Evolutionary conservation across 352 stramenopile genomes (phyloP).

Genomic region (Globisporangium orthogonon): DNA sequence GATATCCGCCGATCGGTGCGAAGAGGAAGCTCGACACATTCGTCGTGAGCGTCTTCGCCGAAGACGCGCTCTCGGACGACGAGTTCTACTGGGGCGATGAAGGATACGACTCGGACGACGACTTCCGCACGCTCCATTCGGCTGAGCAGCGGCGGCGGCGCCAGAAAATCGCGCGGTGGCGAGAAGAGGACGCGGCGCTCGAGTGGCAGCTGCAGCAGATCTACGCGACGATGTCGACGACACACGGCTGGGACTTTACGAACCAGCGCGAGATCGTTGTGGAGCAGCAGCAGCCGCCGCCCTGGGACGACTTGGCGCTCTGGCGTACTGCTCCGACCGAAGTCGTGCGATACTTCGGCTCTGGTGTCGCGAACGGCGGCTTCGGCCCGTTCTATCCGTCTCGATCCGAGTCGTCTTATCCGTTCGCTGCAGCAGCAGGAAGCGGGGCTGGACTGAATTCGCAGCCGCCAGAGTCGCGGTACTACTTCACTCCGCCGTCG

Average conservation of each 20-base stretch:
- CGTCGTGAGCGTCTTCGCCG: conserved; percentile 37
- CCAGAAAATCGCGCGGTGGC: conserved; percentile 18
- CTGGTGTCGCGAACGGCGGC: conserved; percentile 18
- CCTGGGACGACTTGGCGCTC: conserved; percentile 43
- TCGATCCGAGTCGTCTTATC: conserved; percentile 3
- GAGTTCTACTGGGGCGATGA: conserved; percentile 12
- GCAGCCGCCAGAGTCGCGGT: conserved; percentile 23
- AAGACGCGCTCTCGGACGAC: conserved; percentile 23
- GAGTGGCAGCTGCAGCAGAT: conserved; percentile 69
- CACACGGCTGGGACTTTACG: conserved; percentile 77
- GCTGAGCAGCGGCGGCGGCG: not conserved
- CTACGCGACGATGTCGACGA: conserved; percentile 56
- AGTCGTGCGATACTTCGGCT: conserved; percentile 68
- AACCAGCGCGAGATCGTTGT: conserved; percentile 40
- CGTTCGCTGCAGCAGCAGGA: not conserved
- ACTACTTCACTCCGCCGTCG: conserved; percentile 33
- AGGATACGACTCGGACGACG: conserved; percentile 4
- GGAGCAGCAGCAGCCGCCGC: conserved; percentile 9
- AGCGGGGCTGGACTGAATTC: not conserved
- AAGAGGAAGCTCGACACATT: conserved; percentile 77
- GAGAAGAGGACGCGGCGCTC: conserved; percentile 44
- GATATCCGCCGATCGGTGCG: conserved; percentile 11
- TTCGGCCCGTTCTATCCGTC: conserved; percentile 20
- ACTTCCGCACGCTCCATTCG: not conserved
- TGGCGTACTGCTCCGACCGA: conserved; percentile 64